Evolutionary conservation across 768 basidiomycete species (phyloP).

Genomic region (Hypholoma fasciculare): DNA sequence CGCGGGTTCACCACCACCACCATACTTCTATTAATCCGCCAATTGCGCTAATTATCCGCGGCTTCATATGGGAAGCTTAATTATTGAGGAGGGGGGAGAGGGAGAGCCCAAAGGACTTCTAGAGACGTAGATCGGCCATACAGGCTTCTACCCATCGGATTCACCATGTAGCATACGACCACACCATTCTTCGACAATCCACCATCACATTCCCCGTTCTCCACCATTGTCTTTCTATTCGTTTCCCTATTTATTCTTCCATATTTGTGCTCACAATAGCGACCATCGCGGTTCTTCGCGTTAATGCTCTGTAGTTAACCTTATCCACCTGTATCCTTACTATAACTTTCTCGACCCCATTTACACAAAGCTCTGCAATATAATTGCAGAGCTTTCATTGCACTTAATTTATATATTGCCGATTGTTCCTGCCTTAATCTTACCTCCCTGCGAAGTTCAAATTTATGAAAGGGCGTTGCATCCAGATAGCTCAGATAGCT

Average conservation of each 20-base stretch:
- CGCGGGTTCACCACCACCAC: conserved; percentile 6
- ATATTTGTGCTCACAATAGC: not conserved
- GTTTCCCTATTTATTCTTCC: conserved; percentile 18
- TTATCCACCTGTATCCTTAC: conserved; percentile 19
- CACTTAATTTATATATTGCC: conserved; percentile 4
- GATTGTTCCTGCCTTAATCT: not conserved
- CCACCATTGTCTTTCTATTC: conserved; percentile 8
- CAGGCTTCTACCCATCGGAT: conserved; percentile 4
- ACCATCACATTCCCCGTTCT: not conserved
- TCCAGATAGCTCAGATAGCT: not conserved
- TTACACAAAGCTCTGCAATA: not conserved
- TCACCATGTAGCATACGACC: conserved; percentile 20
- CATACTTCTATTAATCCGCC: conserved; percentile 19
- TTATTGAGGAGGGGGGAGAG: conserved; percentile 7
- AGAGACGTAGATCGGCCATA: conserved; percentile 2
- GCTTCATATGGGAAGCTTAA: conserved; percentile 22
- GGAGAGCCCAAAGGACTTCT: conserved; percentile 4
- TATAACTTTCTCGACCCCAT: conserved; percentile 4
- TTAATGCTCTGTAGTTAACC: conserved; percentile 20
- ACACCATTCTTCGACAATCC: conserved; percentile 7
- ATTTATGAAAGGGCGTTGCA: not conserved
- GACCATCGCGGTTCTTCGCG: conserved; percentile 6
- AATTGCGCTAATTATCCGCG: conserved; percentile 13
- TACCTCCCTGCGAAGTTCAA: not conserved
- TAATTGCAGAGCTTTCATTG: conserved; percentile 6